Evolutionary conservation across 495 filamentous ascomycete genomes (phyloP).

Genomic region (Acidomyces sp.): DNA sequence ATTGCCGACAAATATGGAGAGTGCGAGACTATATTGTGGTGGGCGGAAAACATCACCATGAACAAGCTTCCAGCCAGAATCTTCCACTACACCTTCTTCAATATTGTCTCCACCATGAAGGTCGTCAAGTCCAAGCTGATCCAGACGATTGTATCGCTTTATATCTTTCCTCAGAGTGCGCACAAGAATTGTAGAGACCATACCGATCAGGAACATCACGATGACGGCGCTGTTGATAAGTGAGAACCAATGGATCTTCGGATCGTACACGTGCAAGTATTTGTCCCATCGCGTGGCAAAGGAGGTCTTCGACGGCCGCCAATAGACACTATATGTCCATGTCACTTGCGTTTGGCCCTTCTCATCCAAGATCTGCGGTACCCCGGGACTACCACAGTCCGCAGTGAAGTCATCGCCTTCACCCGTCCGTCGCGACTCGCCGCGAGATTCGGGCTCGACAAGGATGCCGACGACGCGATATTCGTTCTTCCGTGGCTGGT

Average conservation of each 20-base stretch:
- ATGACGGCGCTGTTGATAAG: slow-evolving; percentile 89
- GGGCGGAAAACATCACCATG: slow-evolving; percentile 95
- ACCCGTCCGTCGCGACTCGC: slow-evolving; percentile 36
- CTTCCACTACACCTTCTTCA: slow-evolving; percentile 91
- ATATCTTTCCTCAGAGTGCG: slow-evolving; percentile 87
- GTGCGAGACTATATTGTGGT: slow-evolving; percentile 64
- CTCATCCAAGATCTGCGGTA: slow-evolving; percentile 48
- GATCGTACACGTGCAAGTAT: slow-evolving; percentile 88
- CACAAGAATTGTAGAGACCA: slow-evolving; percentile 77
- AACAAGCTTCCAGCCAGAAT: slow-evolving; percentile 96
- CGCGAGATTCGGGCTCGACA: slow-evolving; percentile 64
- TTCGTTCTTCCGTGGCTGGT: slow-evolving; percentile 52
- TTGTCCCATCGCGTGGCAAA: slow-evolving; percentile 98
- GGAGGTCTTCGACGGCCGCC: slow-evolving; percentile 61
- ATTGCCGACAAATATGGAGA: slow-evolving; percentile 83
- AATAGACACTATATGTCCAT: slow-evolving; percentile 86
- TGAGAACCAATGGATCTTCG: slow-evolving; percentile 96
- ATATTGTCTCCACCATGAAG: slow-evolving; percentile 56
- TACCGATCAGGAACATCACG: slow-evolving; percentile 78
- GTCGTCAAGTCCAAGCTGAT: slow-evolving; percentile 75
- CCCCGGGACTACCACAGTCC: slow-evolving; percentile 43
- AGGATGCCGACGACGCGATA: slow-evolving; percentile 83
- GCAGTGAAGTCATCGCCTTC: slow-evolving; percentile 40
- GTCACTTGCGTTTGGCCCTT: slow-evolving; percentile 54
- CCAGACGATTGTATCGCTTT: slow-evolving; percentile 84